Percentiles rank a stretch among this genome's conserved stretches.
Conservation (phyloP, 2,329 filamentous ascomycete species). For the Nigrospora osmanthi region DNA sequence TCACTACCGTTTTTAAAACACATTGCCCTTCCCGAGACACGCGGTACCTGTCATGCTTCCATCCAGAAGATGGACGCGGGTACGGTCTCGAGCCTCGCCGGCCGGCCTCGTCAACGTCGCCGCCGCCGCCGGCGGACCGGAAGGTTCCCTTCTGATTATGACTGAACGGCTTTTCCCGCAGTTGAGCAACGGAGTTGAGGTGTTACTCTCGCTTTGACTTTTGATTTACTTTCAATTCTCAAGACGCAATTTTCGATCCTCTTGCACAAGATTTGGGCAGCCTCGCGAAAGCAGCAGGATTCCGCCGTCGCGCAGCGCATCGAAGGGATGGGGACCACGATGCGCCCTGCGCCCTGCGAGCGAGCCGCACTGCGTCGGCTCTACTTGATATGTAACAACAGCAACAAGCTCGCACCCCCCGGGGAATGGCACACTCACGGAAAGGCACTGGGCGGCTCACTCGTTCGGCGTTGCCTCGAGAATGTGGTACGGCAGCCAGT, state of each 20-base stretch:
- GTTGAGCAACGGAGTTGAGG: conserved; percentile 8
- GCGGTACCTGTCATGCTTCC: not conserved
- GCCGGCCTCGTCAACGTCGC: not conserved
- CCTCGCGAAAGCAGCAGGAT: conserved; percentile 7
- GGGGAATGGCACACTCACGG: conserved; percentile 9
- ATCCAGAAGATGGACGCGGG: conserved; percentile 3
- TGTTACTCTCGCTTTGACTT: conserved; percentile 3
- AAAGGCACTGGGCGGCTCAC: conserved; percentile 7
- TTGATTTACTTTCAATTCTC: conserved; percentile 1
- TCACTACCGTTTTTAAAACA: not conserved
- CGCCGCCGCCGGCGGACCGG: too few species aligned
- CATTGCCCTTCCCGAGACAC: not conserved
- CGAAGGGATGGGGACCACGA: conserved; percentile 16
- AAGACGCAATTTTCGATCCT: conserved; percentile 3
- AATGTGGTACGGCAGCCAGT: too few species aligned
- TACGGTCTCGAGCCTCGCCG: not conserved
- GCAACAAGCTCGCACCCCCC: conserved; percentile 16
- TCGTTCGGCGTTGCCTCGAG: too few species aligned
- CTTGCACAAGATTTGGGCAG: not conserved
- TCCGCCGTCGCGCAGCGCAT: conserved; percentile 16
- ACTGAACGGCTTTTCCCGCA: conserved; percentile 4
- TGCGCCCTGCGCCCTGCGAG: conserved; percentile 18
- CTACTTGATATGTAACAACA: conserved; percentile 15
- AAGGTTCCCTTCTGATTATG: conserved; percentile 1
- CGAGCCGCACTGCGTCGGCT: conserved; percentile 11